phyloP scores from a whole-genome alignment of 768 basidiomycete genomes.

The Coprinopsis sp. region DNA sequence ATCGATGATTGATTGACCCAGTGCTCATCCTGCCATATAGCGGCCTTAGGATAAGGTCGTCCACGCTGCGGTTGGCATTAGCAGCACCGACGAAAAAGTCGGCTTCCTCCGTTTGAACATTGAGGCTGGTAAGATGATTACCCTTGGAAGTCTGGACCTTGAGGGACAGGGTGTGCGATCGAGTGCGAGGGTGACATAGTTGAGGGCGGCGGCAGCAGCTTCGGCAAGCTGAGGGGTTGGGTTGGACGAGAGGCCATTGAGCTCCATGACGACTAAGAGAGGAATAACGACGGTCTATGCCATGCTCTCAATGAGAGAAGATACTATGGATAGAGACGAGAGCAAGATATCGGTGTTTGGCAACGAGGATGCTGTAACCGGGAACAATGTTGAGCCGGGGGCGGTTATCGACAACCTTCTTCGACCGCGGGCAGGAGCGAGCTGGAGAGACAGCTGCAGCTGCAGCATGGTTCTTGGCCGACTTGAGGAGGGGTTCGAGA shows the following conservation, averaged over 20 bases:
- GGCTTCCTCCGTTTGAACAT: conserved; percentile 80
- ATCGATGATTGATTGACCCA: conserved; percentile 82
- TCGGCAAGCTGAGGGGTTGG: conserved; percentile 55
- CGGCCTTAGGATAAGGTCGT: conserved; percentile 93
- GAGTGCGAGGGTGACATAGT: conserved; percentile 74
- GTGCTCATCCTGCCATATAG: conserved; percentile 92
- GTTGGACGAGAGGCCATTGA: conserved; percentile 81
- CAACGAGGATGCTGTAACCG: conserved; percentile 86
- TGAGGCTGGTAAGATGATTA: conserved; percentile 84
- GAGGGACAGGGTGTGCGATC: conserved; percentile 67
- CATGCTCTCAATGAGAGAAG: conserved; percentile 71
- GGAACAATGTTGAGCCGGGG: conserved; percentile 56
- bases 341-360: conserved; percentile 96
- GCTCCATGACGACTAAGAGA: conserved; percentile 92
- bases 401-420: conserved; percentile 26
- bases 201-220: conserved; percentile 67
- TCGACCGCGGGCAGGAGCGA: conserved; percentile 24
- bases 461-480: conserved; percentile 31
- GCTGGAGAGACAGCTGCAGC: conserved; percentile 23
- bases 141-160: conserved; percentile 95
- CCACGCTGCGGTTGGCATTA: conserved; percentile 73
- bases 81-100: conserved; percentile 50
- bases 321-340: conserved; percentile 70
- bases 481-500: conserved; percentile 61
- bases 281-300: conserved; percentile 89